phyloP scores from a whole-genome alignment of 1,284 basidiomycete species.

The Fistulina hepatica region DNA sequence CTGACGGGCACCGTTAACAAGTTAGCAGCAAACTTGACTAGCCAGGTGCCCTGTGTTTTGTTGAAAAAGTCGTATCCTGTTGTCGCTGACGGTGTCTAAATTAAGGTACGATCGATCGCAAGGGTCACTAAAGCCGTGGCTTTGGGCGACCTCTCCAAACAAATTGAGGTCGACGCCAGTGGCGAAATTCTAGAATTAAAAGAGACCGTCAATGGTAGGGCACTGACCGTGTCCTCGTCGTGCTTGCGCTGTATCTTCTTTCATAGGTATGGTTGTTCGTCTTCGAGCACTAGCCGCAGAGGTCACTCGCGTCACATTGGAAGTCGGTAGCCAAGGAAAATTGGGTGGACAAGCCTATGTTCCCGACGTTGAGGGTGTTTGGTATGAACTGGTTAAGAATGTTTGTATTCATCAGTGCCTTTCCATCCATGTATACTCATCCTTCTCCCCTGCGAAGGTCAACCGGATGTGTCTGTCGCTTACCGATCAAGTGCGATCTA shows the following conservation, averaged over 20 bases:
- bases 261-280: too few relatives aligned
- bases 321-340: constrained; percentile 84
- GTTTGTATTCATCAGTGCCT: constrained; percentile 33
- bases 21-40: constrained; percentile 89
- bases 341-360: constrained; percentile 88
- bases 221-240: too few relatives aligned
- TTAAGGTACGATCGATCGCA: constrained; percentile 82
- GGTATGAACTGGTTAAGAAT: constrained; percentile 85
- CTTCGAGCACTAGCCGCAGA: constrained; percentile 86
- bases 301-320: constrained; percentile 90
- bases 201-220: constrained; percentile 98
- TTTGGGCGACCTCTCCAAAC: constrained; percentile 87
- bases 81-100: background rate
- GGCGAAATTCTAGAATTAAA: constrained; percentile 97
- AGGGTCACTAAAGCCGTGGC: constrained; percentile 98
- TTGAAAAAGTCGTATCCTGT: constrained; percentile 1
- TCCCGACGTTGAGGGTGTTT: constrained; percentile 91
- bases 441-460: constrained; percentile 38
- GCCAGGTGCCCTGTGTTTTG: constrained; percentile 41
- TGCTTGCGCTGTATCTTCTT: too few relatives aligned
- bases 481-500: constrained; percentile 90
- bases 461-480: constrained; percentile 90
- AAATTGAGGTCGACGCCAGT: constrained; percentile 93
- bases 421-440: constrained; percentile 1
- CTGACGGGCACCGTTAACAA: constrained; percentile 87